Base-by-base conservation (phyloP, 1,284 basidiomycete genomes). In the Irpex sp. region DNA sequence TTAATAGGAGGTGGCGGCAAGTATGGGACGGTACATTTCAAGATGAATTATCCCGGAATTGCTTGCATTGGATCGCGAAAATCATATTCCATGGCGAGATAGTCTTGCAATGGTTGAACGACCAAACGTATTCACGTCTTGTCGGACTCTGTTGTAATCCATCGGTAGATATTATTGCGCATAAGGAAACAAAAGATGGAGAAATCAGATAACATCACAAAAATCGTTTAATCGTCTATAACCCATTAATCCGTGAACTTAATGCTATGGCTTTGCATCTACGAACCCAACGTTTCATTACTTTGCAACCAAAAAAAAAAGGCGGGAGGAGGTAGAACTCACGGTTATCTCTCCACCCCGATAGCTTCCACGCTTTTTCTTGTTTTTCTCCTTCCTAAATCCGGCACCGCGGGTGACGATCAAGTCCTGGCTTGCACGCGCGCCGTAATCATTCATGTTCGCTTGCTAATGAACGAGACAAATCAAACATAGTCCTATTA, bases 341-440 rank as follows among this genome's bases (percentile, higher is more conserved):
- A 94, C 90, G 39, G 93, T 95, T 64, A 97, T 97, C 68, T 94
- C 91, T 39, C 94, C 94, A 18, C 94, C 94, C 56, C 84, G 84
- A 75, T 97, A 96, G 65, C 90, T 93, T 3, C 95, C 96, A 67
- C 91, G 82, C 79, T 99, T 98, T 80, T 98, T 98, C 85, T 99
- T 99, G 80, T 98, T 98, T 80, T 99, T 98, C 80, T 98, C 96
- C 77, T 98, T 99, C 59, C 94, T 85, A 81, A 99, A 99, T 7
- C 93, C 93, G 56, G 91, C 91, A 10, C 96, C 96, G 5, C 94
- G 85, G 2, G 96, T 98, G 21, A 96, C 91, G 66, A 97, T 91
- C 63, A 99, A 78, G 75, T 98, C 96, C 55, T 83, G 81, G 63
- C 87, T 87, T 0, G 96, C 96, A 60, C 82, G 84, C 18, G 88